A percentile compares a stretch with the other conserved stretches of the same genome.
These are phyloP conservation scores for Picochlorum sp. DNA, from an alignment of 139 green algal genomes.

Conservation along the genomic window DNA sequence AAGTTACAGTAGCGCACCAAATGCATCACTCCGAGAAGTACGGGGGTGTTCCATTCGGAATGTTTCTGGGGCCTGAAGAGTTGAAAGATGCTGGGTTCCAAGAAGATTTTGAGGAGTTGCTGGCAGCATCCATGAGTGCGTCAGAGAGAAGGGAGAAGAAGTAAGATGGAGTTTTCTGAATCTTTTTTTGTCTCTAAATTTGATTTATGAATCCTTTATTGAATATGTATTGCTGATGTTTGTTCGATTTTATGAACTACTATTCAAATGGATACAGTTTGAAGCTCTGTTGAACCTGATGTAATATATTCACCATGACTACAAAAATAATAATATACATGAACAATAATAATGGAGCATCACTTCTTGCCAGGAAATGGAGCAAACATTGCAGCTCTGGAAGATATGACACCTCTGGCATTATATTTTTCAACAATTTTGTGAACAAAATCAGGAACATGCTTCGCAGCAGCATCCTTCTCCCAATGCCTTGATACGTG, in stretches of 20 bases:
- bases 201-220: too few species aligned
- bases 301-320: too few species aligned
- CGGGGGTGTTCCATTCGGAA: conserved; percentile 80
- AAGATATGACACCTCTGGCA: background rate
- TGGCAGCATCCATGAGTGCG: conserved; percentile 10
- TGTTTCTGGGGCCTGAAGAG: conserved; percentile 78
- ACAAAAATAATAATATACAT: too few species aligned
- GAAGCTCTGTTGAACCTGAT: too few species aligned
- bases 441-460: conserved; percentile 66
- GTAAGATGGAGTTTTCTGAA: too few species aligned
- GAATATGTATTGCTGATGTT: too few species aligned
- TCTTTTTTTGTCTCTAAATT: too few species aligned
- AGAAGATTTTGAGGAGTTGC: conserved; percentile 27
- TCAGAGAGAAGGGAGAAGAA: too few species aligned
- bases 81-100: conserved; percentile 10
- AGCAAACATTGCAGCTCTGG: background rate
- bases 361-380: background rate
- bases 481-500: conserved; percentile 61
- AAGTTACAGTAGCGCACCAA: conserved; percentile 78
- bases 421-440: conserved; percentile 70
- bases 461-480: conserved; percentile 23
- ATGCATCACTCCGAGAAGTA: conserved; percentile 94
- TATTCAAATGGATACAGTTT: too few species aligned
- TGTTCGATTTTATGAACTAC: too few species aligned
- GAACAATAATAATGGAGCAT: too few species aligned